Percentiles rank a stretch among this genome's conserved stretches.
These are phyloP conservation scores for Cucumis hystrix DNA, from an alignment of 306 rosid genomes.

Conservation along the genomic window DNA sequence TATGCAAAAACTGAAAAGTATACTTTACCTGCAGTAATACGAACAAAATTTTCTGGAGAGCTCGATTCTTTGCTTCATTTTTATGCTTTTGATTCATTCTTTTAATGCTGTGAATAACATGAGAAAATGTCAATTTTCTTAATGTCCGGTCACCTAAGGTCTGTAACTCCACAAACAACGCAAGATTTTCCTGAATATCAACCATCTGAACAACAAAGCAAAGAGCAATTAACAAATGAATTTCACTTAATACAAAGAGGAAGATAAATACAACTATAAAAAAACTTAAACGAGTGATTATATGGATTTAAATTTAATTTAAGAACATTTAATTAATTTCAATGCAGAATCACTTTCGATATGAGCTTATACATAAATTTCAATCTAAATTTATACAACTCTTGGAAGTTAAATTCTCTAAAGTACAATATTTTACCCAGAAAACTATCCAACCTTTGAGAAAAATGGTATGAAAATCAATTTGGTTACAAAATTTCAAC, in stretches of 20 bases:
- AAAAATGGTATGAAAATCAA: background rate
- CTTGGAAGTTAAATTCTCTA: background rate
- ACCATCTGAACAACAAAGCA: conserved; percentile 28
- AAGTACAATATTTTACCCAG: background rate
- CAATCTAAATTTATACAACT: background rate
- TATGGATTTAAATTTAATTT: background rate
- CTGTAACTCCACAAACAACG: conserved; percentile 80
- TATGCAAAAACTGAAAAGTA: background rate
- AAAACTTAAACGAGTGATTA: background rate
- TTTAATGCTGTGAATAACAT: conserved; percentile 56
- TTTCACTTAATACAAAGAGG: background rate
- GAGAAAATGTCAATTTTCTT: conserved; percentile 46
- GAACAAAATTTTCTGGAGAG: conserved; percentile 63
- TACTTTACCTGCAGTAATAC: conserved; percentile 47
- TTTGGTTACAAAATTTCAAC: background rate
- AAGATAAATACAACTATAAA: background rate
- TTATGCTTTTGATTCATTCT: conserved; percentile 67
- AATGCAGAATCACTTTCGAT: background rate
- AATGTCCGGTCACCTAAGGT: conserved; percentile 43
- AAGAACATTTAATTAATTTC: background rate
- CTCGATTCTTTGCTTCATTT: conserved; percentile 62
- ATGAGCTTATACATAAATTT: background rate
- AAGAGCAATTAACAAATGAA: background rate
- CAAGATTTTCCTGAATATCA: conserved; percentile 40
- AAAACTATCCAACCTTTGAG: background rate